Evolutionary conservation across 192 early-diverging fungal species (phyloP).

Genomic region (Entomortierella chlamydospora): DNA sequence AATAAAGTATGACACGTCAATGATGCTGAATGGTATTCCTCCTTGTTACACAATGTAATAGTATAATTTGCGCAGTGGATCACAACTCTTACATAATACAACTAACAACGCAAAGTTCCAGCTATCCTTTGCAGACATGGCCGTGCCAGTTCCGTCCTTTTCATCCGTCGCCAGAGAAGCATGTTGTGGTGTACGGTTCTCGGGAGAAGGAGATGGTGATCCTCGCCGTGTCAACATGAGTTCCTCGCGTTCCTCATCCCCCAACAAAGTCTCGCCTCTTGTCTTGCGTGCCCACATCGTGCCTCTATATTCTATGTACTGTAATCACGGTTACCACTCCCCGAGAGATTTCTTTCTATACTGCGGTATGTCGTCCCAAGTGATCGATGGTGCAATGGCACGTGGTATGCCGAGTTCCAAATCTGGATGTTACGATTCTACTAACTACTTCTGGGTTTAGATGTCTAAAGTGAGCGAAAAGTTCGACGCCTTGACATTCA

Average conservation of each 20-base stretch:
- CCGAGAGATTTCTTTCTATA: too few relatives aligned
- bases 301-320: too few relatives aligned
- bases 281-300: conserved; percentile 24
- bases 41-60: neutral
- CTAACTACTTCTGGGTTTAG: too few relatives aligned
- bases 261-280: conserved; percentile 25
- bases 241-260: conserved; percentile 44
- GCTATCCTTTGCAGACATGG: conserved; percentile 40
- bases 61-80: neutral
- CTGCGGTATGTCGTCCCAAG: too few relatives aligned
- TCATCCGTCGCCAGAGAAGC: conserved; percentile 24
- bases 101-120: conserved; percentile 51
- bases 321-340: too few relatives aligned
- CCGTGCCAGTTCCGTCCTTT: conserved; percentile 7
- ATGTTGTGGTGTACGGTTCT: conserved; percentile 26
- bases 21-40: neutral
- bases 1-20: neutral
- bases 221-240: conserved; percentile 44
- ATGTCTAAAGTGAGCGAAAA: too few relatives aligned
- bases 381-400: too few relatives aligned
- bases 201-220: conserved; percentile 29
- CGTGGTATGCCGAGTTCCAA: too few relatives aligned
- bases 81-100: conserved; percentile 29
- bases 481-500: too few relatives aligned
- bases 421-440: too few relatives aligned